These are phyloP conservation scores for Gossypium ekmanianum DNA, from an alignment of 345 rosid genomes.

Conservation along the genomic window DNA sequence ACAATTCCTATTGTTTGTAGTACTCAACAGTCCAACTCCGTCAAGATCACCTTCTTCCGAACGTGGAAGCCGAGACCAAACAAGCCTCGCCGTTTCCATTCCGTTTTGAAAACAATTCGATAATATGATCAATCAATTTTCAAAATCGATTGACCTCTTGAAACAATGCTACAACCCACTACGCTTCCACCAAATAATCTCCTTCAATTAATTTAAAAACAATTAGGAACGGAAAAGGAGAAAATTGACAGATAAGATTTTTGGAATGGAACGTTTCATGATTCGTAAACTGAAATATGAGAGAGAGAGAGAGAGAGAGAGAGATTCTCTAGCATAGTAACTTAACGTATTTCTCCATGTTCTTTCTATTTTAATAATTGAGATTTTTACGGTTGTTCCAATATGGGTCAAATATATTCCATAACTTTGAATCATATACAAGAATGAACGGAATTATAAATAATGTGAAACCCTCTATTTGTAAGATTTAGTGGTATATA, in stretches of 20 bases:
- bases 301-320: too few species aligned
- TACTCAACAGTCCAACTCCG: constrained; percentile 44
- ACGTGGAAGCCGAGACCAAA: constrained; percentile 83
- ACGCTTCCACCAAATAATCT: neutral
- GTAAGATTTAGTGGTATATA: too few species aligned
- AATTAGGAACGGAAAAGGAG: neutral
- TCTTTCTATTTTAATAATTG: too few species aligned
- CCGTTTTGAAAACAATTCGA: constrained; percentile 79
- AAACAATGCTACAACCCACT: neutral
- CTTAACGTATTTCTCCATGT: neutral
- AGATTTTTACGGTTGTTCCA: too few species aligned
- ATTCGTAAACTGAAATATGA: neutral
- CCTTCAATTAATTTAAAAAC: too few species aligned
- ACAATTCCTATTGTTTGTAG: constrained; percentile 32
- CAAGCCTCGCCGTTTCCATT: constrained; percentile 57
- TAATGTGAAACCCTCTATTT: too few species aligned
- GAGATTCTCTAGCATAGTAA: neutral
- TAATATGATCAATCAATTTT: constrained; percentile 40
- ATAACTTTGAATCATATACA: too few species aligned
- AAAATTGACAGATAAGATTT: neutral
- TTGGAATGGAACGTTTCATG: neutral
- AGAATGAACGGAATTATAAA: too few species aligned
- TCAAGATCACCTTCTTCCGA: constrained; percentile 67
- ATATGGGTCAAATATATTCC: too few species aligned
- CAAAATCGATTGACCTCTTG: constrained; percentile 9